Conservation (phyloP, 257 asterid species). For the Nicotiana benthamiana region DNA sequence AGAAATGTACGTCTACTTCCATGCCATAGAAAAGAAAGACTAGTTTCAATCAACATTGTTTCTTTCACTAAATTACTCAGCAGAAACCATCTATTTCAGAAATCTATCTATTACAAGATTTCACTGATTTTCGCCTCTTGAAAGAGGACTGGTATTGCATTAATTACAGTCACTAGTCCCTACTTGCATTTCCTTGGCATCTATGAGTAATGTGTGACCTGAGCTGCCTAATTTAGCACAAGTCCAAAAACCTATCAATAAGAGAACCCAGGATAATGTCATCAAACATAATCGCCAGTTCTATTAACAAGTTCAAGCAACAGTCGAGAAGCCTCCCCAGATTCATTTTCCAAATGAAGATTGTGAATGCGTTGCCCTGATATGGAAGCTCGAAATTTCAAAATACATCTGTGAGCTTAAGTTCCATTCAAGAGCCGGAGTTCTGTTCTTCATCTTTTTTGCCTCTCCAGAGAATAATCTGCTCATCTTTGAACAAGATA, state of each 20-base stretch:
- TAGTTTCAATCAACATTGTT: background rate
- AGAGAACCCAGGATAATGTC: background rate
- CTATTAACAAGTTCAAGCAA: background rate
- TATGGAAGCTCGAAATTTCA: background rate
- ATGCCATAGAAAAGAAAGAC: background rate
- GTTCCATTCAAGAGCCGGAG: conserved; percentile 3
- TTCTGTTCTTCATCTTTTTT: conserved; percentile 20
- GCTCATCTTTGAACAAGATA: conserved; percentile 77
- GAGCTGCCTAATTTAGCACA: background rate
- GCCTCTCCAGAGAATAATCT: conserved; percentile 75
- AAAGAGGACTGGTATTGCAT: background rate
- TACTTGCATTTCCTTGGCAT: background rate
- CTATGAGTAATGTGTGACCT: background rate
- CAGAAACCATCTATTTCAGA: background rate
- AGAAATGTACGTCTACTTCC: background rate
- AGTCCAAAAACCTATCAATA: background rate
- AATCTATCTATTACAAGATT: background rate
- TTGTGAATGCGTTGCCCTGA: background rate
- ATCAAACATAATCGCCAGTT: background rate
- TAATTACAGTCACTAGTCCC: background rate
- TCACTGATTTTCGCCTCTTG: background rate
- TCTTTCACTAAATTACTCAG: background rate
- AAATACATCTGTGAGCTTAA: background rate
- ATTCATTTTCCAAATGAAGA: background rate
- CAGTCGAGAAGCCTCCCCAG: background rate